Percentiles rank a stretch among this genome's conserved stretches.
These are phyloP conservation scores for Triticum dicoccoides DNA, from an alignment of 176 grass and related monocot species.

Conservation along the genomic window DNA sequence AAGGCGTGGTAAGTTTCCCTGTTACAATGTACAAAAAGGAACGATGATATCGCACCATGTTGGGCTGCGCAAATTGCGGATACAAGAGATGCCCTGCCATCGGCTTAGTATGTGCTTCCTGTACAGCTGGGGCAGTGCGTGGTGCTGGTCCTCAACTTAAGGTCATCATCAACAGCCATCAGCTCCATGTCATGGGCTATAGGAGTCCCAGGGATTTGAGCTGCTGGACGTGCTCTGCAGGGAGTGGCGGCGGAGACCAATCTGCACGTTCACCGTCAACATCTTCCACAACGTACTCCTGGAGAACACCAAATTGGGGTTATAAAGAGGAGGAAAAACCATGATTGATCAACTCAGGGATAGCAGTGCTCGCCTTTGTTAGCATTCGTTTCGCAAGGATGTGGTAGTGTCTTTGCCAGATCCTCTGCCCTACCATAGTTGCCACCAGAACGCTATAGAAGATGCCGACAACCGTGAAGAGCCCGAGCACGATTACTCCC, in stretches of 20 bases:
- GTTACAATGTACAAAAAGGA: slow-evolving; percentile 54
- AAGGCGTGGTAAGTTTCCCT: not conserved
- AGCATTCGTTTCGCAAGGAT: slow-evolving; percentile 89
- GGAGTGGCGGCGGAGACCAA: slow-evolving; percentile 77
- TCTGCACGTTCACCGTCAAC: slow-evolving; percentile 59
- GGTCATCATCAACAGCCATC: slow-evolving; percentile 14
- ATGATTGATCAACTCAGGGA: not conserved
- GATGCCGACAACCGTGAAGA: slow-evolving; percentile 69
- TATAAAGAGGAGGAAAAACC: not conserved
- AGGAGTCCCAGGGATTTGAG: slow-evolving; percentile 82
- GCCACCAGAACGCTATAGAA: slow-evolving; percentile 86
- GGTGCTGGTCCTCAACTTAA: slow-evolving; percentile 18
- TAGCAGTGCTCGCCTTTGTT: slow-evolving; percentile 49
- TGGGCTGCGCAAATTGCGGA: not conserved
- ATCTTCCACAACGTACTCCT: slow-evolving; percentile 95
- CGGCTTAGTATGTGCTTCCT: slow-evolving; percentile 32
- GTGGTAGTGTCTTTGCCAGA: slow-evolving; percentile 93
- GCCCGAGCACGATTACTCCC: slow-evolving; percentile 66
- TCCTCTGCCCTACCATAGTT: slow-evolving; percentile 84
- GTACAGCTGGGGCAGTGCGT: slow-evolving; percentile 37
- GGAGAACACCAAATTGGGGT: not conserved
- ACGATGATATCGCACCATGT: slow-evolving; percentile 1
- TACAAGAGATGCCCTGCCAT: slow-evolving; percentile 13
- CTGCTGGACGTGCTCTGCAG: slow-evolving; percentile 69
- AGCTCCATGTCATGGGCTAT: slow-evolving; percentile 25